A percentile compares a stretch with the other conserved stretches of the same genome.
These are phyloP conservation scores for Vanilla planifolia DNA, from an alignment of 106 monocot genomes.

Conservation along the genomic window DNA sequence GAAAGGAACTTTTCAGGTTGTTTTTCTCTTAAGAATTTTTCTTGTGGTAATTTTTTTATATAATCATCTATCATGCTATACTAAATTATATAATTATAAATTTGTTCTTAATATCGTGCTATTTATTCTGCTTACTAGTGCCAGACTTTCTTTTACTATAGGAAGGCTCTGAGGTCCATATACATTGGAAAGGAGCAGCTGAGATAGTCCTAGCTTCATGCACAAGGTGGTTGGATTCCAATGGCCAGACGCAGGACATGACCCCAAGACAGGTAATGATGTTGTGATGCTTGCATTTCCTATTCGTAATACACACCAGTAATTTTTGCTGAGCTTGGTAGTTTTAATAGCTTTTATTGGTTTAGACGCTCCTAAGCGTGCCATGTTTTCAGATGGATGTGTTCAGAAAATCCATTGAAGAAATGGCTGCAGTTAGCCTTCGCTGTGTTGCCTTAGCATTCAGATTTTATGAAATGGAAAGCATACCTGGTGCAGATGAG, in stretches of 20 bases:
- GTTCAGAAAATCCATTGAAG: slow-evolving; percentile 63
- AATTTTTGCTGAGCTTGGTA: slow-evolving; percentile 2
- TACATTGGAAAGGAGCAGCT: slow-evolving; percentile 99
- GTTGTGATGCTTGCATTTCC: neutral
- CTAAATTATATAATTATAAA: no score
- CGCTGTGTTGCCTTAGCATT: slow-evolving; percentile 96
- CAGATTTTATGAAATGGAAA: slow-evolving; percentile 28
- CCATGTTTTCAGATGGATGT: slow-evolving; percentile 37
- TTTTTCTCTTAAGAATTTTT: no score
- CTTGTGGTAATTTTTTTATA: no score
- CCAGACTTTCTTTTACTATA: slow-evolving; percentile 12
- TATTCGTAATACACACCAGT: neutral
- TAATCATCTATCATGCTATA: no score
- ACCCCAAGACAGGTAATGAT: slow-evolving; percentile 44
- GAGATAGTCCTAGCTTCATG: slow-evolving; percentile 79
- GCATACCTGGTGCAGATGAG: slow-evolving; percentile 48
- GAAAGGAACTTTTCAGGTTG: no score
- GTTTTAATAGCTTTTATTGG: neutral
- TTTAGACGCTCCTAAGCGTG: neutral
- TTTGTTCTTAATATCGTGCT: no score
- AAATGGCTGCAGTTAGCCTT: slow-evolving; percentile 73
- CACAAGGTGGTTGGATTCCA: slow-evolving; percentile 55
- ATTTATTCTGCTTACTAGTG: neutral
- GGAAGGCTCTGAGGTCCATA: slow-evolving; percentile 42
- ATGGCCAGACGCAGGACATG: slow-evolving; percentile 49